Evolutionary conservation across 2,329 filamentous ascomycete species (phyloP), one percentile per base, ranked within the genome.

Genomic region (Botrytis byssoidea): DNA sequence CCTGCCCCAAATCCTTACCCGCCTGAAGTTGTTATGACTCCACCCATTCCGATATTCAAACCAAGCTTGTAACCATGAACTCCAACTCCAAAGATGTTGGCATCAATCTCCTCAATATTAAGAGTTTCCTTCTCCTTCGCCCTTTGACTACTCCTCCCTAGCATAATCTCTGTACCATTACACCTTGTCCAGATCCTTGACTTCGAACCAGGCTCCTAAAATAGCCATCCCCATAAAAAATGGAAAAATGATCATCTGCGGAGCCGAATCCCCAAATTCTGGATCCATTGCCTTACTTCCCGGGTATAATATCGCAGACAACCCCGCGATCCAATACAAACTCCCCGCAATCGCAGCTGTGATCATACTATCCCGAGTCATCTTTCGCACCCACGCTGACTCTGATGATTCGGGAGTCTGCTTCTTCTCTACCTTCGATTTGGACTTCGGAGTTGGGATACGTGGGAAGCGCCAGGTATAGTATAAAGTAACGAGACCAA

Each of bases 241-340:
- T 6, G 71, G 16, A 51, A 77, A 77, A 22, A 74, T 25, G 40
- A 71, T 73, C 35, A 73, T 71, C 79, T 86, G 85, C 10, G 82
- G 82, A 60, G 78, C 78, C 4, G 80, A 80, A 22, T 82, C 81
- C 2, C 82, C 81, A 71, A 85, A 85, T 76, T 86, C 83, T 6
- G 84, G 85, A 81, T 87, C 85, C 29, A 81, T 78, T 72, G 81
- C 83, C 48, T 78, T 74, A 18, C 82, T 82, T 1, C 84, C 85
- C 0, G 85, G 86, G 76, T 87, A 87, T 51, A 85, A 75, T 29
- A 85, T 83, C 2, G 82, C 85, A 71, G 80, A 83, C 64, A 86
- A 40, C 14, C 82, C 83, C 3, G 85, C 83, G 6, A 83, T 66
- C 78, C 84, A 86, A 74, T 86, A 86, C 69, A 87, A 73, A 51